Evolutionary conservation across 345 rosid genomes (phyloP).

Genomic region (Cardiospermum halicacabum): DNA sequence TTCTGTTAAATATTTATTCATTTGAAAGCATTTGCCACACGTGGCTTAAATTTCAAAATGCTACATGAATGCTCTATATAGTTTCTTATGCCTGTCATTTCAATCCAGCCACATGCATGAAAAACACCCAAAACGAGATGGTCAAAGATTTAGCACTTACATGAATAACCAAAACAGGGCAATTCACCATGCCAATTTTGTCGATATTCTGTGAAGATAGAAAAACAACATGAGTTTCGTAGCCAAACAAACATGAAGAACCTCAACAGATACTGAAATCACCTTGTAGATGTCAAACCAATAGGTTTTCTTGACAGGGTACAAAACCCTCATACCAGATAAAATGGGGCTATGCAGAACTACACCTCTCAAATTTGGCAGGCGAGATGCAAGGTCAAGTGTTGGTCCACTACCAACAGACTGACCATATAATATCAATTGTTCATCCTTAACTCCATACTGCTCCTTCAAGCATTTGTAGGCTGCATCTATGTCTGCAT

Average conservation of each 20-base stretch:
- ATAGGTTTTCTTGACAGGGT: constrained; percentile 83
- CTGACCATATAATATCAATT: constrained; percentile 86
- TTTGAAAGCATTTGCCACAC: background rate
- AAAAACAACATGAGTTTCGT: constrained; percentile 1
- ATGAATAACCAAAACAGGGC: constrained; percentile 81
- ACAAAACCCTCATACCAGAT: constrained; percentile 90
- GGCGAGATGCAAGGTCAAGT: constrained; percentile 82
- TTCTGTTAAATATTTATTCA: background rate
- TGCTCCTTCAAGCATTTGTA: constrained; percentile 83
- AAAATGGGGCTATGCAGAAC: constrained; percentile 87
- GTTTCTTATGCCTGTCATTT: background rate
- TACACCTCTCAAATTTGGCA: constrained; percentile 73
- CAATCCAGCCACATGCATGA: background rate
- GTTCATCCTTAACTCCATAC: constrained; percentile 83
- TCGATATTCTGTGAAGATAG: constrained; percentile 71
- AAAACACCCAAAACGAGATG: background rate
- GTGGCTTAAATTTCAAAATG: background rate
- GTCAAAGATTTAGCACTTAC: constrained; percentile 47
- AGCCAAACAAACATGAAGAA: constrained; percentile 10
- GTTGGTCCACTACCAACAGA: constrained; percentile 99
- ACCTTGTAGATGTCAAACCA: constrained; percentile 99
- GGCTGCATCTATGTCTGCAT: constrained; percentile 83
- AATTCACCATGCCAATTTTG: constrained; percentile 71
- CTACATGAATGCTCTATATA: constrained; percentile 3
- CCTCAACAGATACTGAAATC: background rate